Percentiles rank a stretch among this genome's conserved stretches.
Conservation (phyloP, 2,329 filamentous ascomycete genomes). For the Phialemoniopsis sp. region DNA sequence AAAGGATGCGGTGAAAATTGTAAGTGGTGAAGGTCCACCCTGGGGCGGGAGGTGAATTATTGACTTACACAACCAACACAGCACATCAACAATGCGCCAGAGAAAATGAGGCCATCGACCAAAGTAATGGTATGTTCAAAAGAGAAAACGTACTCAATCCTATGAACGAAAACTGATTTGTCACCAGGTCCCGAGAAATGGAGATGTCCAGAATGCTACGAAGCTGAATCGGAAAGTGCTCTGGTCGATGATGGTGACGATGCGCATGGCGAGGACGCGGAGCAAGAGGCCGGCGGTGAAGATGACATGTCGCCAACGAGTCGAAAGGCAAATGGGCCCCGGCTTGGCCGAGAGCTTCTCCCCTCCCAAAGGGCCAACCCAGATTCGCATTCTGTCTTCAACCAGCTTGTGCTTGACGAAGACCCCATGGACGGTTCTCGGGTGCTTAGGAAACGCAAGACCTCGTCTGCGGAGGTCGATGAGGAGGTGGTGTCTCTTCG, state of each 20-base stretch:
- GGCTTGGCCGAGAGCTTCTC: constrained; percentile 67
- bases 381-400: constrained; percentile 75
- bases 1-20: constrained; percentile 76
- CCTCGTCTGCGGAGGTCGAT: constrained; percentile 64
- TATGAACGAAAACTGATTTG: constrained; percentile 16
- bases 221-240: constrained; percentile 23
- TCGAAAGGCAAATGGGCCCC: constrained; percentile 57
- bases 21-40: constrained; percentile 41
- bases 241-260: constrained; percentile 16
- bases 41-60: constrained; percentile 14
- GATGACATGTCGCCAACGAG: constrained; percentile 32
- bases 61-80: constrained; percentile 44
- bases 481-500: constrained; percentile 47
- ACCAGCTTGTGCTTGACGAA: constrained; percentile 66
- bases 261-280: constrained; percentile 19
- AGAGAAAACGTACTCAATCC: constrained; percentile 1
- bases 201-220: constrained; percentile 47
- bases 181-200: constrained; percentile 35
- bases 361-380: constrained; percentile 63
- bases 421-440: constrained; percentile 74
- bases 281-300: constrained; percentile 20
- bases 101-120: constrained; percentile 58
- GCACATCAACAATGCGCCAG: constrained; percentile 89
- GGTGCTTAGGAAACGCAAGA: constrained; percentile 78
- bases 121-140: constrained; percentile 56